Evolutionary conservation across 2,329 filamentous ascomycete genomes (phyloP).

Genomic region (Chaetomiaceae sp.): DNA sequence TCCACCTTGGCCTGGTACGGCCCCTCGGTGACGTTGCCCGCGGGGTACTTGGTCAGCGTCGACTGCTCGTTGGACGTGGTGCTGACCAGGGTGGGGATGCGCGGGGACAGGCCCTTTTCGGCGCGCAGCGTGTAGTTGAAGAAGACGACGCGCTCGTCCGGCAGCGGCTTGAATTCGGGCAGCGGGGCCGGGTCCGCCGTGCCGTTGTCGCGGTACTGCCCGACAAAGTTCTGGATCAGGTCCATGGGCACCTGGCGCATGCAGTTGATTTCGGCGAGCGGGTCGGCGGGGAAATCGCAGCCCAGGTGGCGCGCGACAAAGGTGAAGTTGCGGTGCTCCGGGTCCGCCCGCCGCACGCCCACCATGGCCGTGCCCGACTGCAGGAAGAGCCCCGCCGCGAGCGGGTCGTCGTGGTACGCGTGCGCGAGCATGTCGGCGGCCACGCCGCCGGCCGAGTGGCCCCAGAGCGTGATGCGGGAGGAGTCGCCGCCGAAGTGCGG

Average conservation of each 20-base stretch:
- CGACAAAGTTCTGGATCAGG: conserved; percentile 33
- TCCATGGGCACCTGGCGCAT: conserved; percentile 34
- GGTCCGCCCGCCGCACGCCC: conserved; percentile 18
- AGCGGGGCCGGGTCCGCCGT: conserved; percentile 23
- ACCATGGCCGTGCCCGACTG: conserved; percentile 39
- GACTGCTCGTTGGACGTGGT: conserved; percentile 33
- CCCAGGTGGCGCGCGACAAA: conserved; percentile 34
- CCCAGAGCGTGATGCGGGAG: conserved; percentile 40
- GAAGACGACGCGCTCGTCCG: conserved; percentile 32
- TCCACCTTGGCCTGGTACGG: conserved; percentile 27
- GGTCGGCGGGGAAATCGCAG: conserved; percentile 29
- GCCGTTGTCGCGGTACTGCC: conserved; percentile 29
- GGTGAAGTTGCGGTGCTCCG: conserved; percentile 26
- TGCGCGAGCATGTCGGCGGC: conserved; percentile 40
- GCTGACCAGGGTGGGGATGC: conserved; percentile 31
- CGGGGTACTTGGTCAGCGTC: conserved; percentile 29
- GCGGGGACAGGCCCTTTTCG: conserved; percentile 26
- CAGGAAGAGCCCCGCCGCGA: conserved; percentile 39
- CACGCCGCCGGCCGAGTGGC: conserved; percentile 44
- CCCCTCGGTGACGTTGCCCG: conserved; percentile 29
- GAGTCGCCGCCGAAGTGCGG: conserved; percentile 45
- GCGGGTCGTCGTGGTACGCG: conserved; percentile 44
- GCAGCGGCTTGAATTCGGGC: conserved; percentile 26
- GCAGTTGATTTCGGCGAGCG: conserved; percentile 33
- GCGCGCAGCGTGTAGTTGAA: conserved; percentile 30